A percentile compares a stretch with the other conserved stretches of the same genome.
phyloP scores from a whole-genome alignment of 2,329 filamentous ascomycete species.

The Endoconidiophora laricicola region DNA sequence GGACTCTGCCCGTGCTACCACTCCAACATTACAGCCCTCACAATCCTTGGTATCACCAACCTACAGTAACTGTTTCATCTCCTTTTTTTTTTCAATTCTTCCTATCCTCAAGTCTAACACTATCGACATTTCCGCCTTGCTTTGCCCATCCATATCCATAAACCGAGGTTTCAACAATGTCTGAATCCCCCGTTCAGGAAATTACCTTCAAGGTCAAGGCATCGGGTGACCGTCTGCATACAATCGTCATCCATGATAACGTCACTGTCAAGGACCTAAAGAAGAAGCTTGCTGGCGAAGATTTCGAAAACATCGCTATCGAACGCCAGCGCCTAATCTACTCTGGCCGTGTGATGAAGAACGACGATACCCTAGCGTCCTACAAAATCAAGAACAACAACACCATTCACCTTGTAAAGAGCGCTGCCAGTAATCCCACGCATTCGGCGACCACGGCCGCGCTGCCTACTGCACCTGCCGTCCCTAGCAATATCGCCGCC shows the following conservation, averaged over 20 bases:
- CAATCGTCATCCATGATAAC: conserved; percentile 59
- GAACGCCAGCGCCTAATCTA: conserved; percentile 93
- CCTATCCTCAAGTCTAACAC: conserved; percentile 12
- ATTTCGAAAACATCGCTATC: conserved; percentile 72
- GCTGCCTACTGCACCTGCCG: conserved; percentile 27
- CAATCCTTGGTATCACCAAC: too few species aligned
- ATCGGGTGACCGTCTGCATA: conserved; percentile 76
- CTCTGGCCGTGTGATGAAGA: conserved; percentile 91
- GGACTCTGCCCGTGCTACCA: too few species aligned
- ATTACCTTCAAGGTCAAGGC: conserved; percentile 96
- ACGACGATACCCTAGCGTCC: conserved; percentile 64
- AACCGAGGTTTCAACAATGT: conserved; percentile 39
- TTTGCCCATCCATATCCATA: background rate
- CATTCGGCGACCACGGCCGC: conserved; percentile 26
- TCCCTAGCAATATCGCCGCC: conserved; percentile 61
- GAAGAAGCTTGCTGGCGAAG: conserved; percentile 62
- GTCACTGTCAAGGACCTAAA: conserved; percentile 78
- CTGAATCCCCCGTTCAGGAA: conserved; percentile 50
- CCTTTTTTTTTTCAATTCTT: background rate
- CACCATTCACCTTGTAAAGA: conserved; percentile 92
- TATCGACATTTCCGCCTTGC: conserved; percentile 3
- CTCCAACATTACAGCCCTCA: too few species aligned
- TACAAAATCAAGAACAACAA: conserved; percentile 96
- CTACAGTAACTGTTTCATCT: too few species aligned
- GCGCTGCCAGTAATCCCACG: conserved; percentile 67